A percentile compares a stretch with the other conserved stretches of the same genome.
phyloP scores from a whole-genome alignment of 2,329 filamentous ascomycete genomes.

The Botrytis galanthina region DNA sequence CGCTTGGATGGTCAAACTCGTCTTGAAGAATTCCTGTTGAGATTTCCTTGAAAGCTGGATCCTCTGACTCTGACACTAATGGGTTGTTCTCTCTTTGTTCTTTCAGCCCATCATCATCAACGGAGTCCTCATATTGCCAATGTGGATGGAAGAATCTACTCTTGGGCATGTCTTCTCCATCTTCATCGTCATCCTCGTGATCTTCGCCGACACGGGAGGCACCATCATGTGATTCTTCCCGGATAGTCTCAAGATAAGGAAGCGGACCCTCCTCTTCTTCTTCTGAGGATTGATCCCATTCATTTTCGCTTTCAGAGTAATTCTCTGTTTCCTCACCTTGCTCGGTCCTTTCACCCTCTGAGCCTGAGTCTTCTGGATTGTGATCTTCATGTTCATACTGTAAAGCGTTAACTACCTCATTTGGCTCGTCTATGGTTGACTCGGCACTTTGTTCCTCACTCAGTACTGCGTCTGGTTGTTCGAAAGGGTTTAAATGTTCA shows the following conservation, averaged over 20 bases:
- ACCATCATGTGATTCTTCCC: slow-evolving; percentile 7
- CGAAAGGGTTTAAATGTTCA: not conserved
- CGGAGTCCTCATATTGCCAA: not conserved
- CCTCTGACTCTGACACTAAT: not conserved
- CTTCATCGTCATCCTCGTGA: not conserved
- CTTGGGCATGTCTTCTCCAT: not conserved
- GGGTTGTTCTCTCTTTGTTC: not conserved
- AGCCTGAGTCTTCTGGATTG: not conserved
- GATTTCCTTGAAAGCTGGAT: not conserved
- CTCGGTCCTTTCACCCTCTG: not conserved
- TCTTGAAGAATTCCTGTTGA: not conserved
- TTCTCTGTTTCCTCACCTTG: not conserved
- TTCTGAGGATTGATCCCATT: not conserved
- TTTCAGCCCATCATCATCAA: not conserved
- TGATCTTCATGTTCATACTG: not conserved
- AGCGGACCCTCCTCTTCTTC: not conserved
- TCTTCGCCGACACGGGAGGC: not conserved
- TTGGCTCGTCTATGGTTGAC: not conserved
- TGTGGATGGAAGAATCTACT: slow-evolving; percentile 15
- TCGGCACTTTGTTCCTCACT: not conserved
- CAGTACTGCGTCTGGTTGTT: not conserved
- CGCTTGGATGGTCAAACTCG: not conserved
- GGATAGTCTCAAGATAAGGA: slow-evolving; percentile 17
- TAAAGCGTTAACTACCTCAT: not conserved
- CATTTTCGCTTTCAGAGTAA: not conserved